phyloP scores from a whole-genome alignment of 345 rosid species.

The Clarkia xantiana region DNA sequence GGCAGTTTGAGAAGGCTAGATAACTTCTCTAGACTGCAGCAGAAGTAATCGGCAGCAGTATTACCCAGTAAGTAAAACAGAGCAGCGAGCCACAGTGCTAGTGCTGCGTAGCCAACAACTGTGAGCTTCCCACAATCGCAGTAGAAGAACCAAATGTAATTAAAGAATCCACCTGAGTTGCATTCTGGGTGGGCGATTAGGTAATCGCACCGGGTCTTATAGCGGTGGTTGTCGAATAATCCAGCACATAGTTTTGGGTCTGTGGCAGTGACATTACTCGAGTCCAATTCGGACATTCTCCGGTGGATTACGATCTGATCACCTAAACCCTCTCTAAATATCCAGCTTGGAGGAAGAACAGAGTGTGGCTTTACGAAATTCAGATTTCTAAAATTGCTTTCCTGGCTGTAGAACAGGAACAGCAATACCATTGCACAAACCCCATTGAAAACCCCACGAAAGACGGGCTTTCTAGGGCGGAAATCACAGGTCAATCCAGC shows the following conservation, averaged over 20 bases:
- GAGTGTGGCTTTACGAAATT: slow-evolving; percentile 6
- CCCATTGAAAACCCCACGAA: slow-evolving; percentile 15
- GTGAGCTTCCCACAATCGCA: slow-evolving; percentile 44
- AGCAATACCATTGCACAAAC: slow-evolving; percentile 14
- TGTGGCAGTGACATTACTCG: slow-evolving; percentile 12
- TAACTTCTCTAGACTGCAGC: slow-evolving; percentile 74
- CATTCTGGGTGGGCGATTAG: slow-evolving; percentile 52
- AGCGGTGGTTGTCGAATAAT: slow-evolving; percentile 29
- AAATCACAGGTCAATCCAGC: slow-evolving; percentile 3
- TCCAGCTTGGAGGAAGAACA: slow-evolving; percentile 5
- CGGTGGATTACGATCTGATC: slow-evolving; percentile 13
- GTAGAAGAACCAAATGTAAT: slow-evolving; percentile 63
- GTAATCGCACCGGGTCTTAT: slow-evolving; percentile 37
- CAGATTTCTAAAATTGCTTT: slow-evolving; percentile 4
- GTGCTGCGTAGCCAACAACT: slow-evolving; percentile 31
- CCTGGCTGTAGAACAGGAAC: slow-evolving; percentile 16
- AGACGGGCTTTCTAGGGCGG: slow-evolving; percentile 5
- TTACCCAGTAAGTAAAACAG: slow-evolving; percentile 83
- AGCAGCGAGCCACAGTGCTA: slow-evolving; percentile 62
- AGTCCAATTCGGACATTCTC: slow-evolving; percentile 9
- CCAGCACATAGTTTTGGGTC: slow-evolving; percentile 28
- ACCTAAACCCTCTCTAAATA: slow-evolving; percentile 1
- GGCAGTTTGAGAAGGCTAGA: slow-evolving; percentile 60
- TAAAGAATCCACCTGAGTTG: slow-evolving; percentile 57
- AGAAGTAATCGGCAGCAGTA: slow-evolving; percentile 88